Conservation (phyloP, 176 grass and related monocot species). For the Elaeis guineensis region DNA sequence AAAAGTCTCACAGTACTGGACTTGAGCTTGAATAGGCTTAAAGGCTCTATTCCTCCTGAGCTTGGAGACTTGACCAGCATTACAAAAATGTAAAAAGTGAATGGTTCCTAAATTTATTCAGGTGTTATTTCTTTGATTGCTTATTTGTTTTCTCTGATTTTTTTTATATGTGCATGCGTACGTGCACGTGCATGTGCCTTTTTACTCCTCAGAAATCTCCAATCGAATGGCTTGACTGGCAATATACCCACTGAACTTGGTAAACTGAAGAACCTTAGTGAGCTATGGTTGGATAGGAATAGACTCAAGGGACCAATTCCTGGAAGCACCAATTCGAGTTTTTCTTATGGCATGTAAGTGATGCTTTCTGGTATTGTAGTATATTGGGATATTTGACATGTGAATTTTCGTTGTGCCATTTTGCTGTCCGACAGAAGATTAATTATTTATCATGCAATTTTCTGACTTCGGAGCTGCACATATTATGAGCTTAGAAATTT, state of each 20-base stretch:
- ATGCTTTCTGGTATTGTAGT: background rate
- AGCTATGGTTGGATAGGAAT: slow-evolving; percentile 75
- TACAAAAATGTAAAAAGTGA: slow-evolving; percentile 50
- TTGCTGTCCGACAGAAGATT: too few relatives aligned
- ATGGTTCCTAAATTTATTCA: too few relatives aligned
- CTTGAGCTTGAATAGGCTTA: slow-evolving; percentile 70
- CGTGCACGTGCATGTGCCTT: background rate
- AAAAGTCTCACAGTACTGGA: slow-evolving; percentile 67
- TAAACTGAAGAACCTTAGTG: slow-evolving; percentile 64
- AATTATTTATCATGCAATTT: too few relatives aligned
- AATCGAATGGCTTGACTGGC: slow-evolving; percentile 75
- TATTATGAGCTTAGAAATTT: too few relatives aligned
- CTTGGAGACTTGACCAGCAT: slow-evolving; percentile 47
- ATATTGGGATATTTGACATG: too few relatives aligned
- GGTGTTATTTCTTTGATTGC: background rate
- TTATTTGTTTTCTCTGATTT: background rate
- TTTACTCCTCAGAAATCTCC: slow-evolving; percentile 51
- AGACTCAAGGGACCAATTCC: slow-evolving; percentile 71
- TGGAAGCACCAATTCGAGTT: slow-evolving; percentile 29
- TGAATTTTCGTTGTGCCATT: too few relatives aligned
- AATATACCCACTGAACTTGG: slow-evolving; percentile 60
- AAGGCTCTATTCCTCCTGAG: slow-evolving; percentile 71
- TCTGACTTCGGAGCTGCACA: too few relatives aligned
- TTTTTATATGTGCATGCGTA: background rate
- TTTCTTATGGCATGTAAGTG: slow-evolving; percentile 57